phyloP scores from a whole-genome alignment of 163 green algal genomes.

The Prototheca cutis region DNA sequence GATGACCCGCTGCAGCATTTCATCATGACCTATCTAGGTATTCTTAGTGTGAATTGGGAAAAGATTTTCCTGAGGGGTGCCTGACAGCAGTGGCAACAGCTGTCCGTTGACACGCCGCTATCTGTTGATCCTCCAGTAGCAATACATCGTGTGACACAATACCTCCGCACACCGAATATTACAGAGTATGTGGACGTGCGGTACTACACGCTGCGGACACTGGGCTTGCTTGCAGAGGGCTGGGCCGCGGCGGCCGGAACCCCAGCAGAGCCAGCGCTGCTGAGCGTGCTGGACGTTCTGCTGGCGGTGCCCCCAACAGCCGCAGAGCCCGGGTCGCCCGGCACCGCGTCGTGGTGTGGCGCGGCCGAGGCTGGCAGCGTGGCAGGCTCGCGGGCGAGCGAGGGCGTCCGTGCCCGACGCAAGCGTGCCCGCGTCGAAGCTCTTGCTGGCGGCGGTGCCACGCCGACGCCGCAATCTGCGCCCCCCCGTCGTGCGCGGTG shows the following conservation, averaged over 20 bases:
- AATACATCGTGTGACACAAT: too few species aligned
- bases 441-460: neutral
- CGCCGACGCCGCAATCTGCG: neutral
- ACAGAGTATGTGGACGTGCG: slow-evolving; percentile 29
- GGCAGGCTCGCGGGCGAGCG: neutral
- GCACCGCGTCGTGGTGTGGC: slow-evolving; percentile 51
- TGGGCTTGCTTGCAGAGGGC: slow-evolving; percentile 9
- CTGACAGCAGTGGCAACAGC: slow-evolving; percentile 24
- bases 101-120: too few species aligned
- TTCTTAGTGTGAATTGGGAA: too few species aligned
- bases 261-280: too few species aligned
- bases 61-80: slow-evolving; percentile 35
- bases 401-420: slow-evolving; percentile 9
- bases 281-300: slow-evolving; percentile 37
- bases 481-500: slow-evolving; percentile 26
- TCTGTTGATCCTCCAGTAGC: too few species aligned
- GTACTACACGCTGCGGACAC: slow-evolving; percentile 40
- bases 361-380: slow-evolving; percentile 32
- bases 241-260: too few species aligned
- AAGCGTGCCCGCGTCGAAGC: slow-evolving; percentile 5
- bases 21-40: too few species aligned
- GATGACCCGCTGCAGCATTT: too few species aligned
- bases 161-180: neutral
- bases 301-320: neutral
- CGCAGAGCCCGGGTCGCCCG: too few species aligned